A percentile compares a stretch with the other conserved stretches of the same genome.
phyloP scores from a whole-genome alignment of 768 basidiomycete genomes.

The Kwoniella europaea region DNA sequence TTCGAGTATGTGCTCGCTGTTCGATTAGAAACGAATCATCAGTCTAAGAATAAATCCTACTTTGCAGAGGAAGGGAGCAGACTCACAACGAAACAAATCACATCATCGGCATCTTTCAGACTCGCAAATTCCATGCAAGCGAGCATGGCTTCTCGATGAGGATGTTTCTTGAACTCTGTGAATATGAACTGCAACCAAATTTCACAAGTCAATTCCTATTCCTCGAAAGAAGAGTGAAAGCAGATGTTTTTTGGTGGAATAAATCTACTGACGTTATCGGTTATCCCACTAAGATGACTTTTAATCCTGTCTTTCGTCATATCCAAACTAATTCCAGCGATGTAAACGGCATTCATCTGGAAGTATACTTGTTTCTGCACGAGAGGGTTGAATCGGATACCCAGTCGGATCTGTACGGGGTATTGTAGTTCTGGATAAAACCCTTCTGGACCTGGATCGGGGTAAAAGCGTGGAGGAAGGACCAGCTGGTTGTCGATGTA shows the following conservation, averaged over 20 bases:
- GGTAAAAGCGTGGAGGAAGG: slow-evolving; percentile 11
- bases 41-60: neutral
- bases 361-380: slow-evolving; percentile 9
- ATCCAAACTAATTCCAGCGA: slow-evolving; percentile 9
- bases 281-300: neutral
- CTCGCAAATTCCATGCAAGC: slow-evolving; percentile 14
- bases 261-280: neutral
- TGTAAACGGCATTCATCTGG: slow-evolving; percentile 20
- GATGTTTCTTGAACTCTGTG: slow-evolving; percentile 6
- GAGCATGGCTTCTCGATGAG: neutral
- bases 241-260: neutral
- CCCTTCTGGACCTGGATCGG: slow-evolving; percentile 18
- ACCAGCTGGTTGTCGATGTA: slow-evolving; percentile 15
- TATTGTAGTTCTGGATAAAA: slow-evolving; percentile 24
- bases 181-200: slow-evolving; percentile 2
- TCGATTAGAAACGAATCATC: neutral
- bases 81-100: slow-evolving; percentile 12
- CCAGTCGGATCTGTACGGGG: slow-evolving; percentile 20
- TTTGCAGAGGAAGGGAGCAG: neutral
- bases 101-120: slow-evolving; percentile 13
- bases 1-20: neutral
- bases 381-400: neutral
- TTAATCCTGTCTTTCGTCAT: neutral
- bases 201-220: neutral
- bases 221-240: neutral